These are phyloP conservation scores for Mycena filopes DNA, from an alignment of 768 basidiomycete species.

Conservation along the genomic window DNA sequence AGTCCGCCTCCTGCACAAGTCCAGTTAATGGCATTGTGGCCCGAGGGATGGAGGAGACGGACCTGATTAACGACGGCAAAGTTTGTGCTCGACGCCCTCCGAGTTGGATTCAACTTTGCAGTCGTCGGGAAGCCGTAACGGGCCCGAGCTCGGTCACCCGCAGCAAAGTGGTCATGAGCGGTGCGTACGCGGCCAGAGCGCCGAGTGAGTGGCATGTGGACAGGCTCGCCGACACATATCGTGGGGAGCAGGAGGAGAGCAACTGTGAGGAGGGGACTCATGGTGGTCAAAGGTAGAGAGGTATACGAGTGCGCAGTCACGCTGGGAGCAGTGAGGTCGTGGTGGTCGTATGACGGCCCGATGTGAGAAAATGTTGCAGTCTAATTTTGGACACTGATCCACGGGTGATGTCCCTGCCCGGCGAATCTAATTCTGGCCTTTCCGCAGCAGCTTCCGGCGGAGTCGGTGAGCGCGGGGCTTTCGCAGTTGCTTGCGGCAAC, in stretches of 20 bases:
- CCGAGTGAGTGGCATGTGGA: constrained; percentile 28
- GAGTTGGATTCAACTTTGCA: not conserved
- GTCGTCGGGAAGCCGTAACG: constrained; percentile 24
- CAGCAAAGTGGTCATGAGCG: constrained; percentile 26
- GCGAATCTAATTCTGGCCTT: no score
- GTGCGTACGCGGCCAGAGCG: constrained; percentile 21
- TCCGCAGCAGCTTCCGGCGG: no score
- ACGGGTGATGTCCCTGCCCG: no score
- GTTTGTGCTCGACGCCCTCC: constrained; percentile 13
- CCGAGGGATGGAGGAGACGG: not conserved
- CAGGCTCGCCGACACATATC: constrained; percentile 19
- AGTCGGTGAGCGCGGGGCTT: no score
- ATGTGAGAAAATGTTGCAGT: constrained; percentile 1
- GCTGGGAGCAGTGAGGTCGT: not conserved
- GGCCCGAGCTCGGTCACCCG: constrained; percentile 22
- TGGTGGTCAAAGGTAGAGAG: constrained; percentile 5
- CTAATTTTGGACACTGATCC: no score
- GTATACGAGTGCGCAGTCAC: constrained; percentile 15
- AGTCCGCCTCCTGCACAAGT: constrained; percentile 55
- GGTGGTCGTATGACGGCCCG: constrained; percentile 2
- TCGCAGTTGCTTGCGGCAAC: no score
- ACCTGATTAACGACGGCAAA: constrained; percentile 25
- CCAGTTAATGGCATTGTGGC: not conserved
- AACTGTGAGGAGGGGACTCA: not conserved
- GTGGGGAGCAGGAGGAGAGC: constrained; percentile 20